A percentile compares a stretch with the other conserved stretches of the same genome.
Evolutionary conservation across 345 rosid species (phyloP).

Genomic region (Salix purpurea): DNA sequence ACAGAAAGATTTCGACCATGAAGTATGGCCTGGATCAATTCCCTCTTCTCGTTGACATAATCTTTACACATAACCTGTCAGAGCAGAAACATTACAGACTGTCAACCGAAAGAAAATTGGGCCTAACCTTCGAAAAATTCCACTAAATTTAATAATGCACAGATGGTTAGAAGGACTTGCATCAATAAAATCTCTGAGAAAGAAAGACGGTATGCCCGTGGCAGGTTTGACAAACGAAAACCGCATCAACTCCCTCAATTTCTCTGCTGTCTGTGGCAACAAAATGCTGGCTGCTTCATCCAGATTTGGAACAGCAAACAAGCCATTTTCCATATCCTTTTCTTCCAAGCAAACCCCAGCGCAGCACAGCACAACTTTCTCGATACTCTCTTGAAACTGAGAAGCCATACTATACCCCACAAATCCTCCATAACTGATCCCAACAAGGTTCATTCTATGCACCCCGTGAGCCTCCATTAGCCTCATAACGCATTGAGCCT

Average conservation of each 20-base stretch:
- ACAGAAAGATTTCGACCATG: conserved; percentile 21
- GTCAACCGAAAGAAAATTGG: not conserved
- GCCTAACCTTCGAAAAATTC: not conserved
- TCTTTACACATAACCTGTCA: conserved; percentile 38
- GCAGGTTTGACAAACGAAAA: conserved; percentile 52
- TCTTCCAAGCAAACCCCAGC: conserved; percentile 76
- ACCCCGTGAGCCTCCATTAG: conserved; percentile 53
- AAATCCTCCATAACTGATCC: conserved; percentile 80
- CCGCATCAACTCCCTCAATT: conserved; percentile 53
- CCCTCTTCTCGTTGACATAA: conserved; percentile 26
- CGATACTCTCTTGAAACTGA: conserved; percentile 48
- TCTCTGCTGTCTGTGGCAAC: conserved; percentile 65
- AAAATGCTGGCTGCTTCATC: conserved; percentile 62
- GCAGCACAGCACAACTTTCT: conserved; percentile 63
- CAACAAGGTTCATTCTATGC: conserved; percentile 45
- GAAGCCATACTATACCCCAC: conserved; percentile 70
- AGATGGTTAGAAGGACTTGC: conserved; percentile 6
- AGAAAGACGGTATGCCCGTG: conserved; percentile 19
- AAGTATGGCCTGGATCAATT: conserved; percentile 28
- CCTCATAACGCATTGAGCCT: conserved; percentile 53
- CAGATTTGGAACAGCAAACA: conserved; percentile 54
- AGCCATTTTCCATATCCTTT: conserved; percentile 56
- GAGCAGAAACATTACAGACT: not conserved
- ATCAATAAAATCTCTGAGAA: conserved; percentile 31
- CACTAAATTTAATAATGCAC: not conserved